Base-by-base conservation (phyloP, 2,329 filamentous ascomycete species). In the Neofusicoccum sp. region DNA sequence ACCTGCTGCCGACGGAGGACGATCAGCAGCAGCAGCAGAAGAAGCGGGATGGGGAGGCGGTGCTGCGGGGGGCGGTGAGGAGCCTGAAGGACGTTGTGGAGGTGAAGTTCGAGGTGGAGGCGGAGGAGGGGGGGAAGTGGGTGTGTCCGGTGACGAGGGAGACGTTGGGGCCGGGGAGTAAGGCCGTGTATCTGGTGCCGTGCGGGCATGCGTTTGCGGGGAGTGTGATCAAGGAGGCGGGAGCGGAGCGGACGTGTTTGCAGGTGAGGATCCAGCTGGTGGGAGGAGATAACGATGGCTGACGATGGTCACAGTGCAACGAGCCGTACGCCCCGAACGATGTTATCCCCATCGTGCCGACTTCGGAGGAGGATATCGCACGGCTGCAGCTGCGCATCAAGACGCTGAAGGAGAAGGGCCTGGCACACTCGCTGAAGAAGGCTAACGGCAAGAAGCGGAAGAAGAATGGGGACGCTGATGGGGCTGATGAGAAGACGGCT, bases 181-280 rank as follows among this genome's bases (percentile, higher is more conserved):
- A 89, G 74, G 83, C 91, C 0, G 91, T 96, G 1, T 99, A 98
- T 69, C 70, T 99, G 2, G 90, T 98, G 4, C 95, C 95, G 0
- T 99, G 95, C 69, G 96, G 95, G 0, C 96, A 99, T 79, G 93
- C 91, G 0, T 98, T 98, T 75, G 88, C 91, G 0, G 92, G 96
- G 63, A 86, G 87, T 58, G 91, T 92, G 6, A 87, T 98, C 65
- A 89, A 88, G 66, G 90, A 95, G 75, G 86, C 96, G n/a, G 80
- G 81, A 26, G 82, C 78, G 2, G 88, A 89, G 8, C 9, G 43
- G 65, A 80, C 78, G 64, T 88, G 86, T 66, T 70, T 86, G 63
- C 77, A 82, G 75, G 82, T 83, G 68, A 59, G 78, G 67, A 34
- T 49, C 6, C 20, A 51, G 34, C 34, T 14, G 6, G 31, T 11